Evolutionary conservation across 805 yeast species (phyloP).

Genomic region (Candida easanensis): DNA sequence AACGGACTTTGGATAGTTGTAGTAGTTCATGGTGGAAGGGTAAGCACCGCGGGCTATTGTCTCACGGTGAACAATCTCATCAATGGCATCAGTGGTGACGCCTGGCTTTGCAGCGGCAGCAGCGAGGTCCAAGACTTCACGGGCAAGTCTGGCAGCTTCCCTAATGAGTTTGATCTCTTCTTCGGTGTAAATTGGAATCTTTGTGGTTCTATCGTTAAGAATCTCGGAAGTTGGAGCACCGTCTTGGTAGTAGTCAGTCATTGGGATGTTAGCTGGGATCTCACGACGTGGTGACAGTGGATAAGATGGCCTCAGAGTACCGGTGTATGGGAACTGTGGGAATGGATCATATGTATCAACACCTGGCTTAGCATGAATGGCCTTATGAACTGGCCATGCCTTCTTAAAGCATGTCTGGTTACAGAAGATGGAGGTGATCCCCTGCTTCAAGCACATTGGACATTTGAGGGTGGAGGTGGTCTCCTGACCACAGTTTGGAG

Average conservation of each 20-base stretch:
- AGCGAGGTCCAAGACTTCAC: constrained; percentile 88
- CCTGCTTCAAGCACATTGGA: constrained; percentile 84
- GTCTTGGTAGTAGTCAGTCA: constrained; percentile 79
- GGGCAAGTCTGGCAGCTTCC: constrained; percentile 68
- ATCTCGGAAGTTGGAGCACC: constrained; percentile 84
- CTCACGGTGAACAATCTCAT: constrained; percentile 80
- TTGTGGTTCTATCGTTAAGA: constrained; percentile 61
- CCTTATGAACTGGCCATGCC: constrained; percentile 71
- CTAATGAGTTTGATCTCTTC: constrained; percentile 74
- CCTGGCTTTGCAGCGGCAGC: constrained; percentile 86
- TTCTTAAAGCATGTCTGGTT: constrained; percentile 78
- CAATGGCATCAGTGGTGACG: constrained; percentile 89
- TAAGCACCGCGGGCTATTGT: constrained; percentile 86
- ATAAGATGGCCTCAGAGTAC: constrained; percentile 71
- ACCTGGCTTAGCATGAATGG: constrained; percentile 63
- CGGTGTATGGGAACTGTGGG: constrained; percentile 73
- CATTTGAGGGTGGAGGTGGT: constrained; percentile 69
- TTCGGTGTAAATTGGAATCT: constrained; percentile 60
- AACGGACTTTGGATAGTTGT: constrained; percentile 85
- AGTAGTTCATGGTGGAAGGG: constrained; percentile 94
- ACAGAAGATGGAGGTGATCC: constrained; percentile 66
- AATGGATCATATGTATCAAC: constrained; percentile 78
- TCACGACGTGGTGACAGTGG: constrained; percentile 73
- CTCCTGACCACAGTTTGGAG: constrained; percentile 78
- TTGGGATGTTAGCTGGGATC: constrained; percentile 67